phyloP scores from a whole-genome alignment of 768 basidiomycete species.

The Mrakia blollopis region DNA sequence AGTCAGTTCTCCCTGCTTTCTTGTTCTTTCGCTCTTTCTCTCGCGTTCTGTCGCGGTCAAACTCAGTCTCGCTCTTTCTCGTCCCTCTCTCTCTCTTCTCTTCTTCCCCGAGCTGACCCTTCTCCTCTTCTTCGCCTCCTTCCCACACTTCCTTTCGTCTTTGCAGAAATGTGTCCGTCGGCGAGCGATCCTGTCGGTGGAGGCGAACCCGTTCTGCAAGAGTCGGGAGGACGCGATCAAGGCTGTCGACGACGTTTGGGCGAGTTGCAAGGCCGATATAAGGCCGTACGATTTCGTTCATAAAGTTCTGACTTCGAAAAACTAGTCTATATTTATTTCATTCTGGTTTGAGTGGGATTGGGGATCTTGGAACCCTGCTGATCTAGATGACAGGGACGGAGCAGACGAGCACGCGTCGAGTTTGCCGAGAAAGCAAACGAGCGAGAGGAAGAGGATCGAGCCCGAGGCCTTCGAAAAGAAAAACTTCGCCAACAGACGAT shows the following conservation, averaged over 20 bases:
- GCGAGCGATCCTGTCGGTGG: conserved; percentile 74
- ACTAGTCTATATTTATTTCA: too few species aligned
- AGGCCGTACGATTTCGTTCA: conserved; percentile 69
- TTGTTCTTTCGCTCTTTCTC: too few species aligned
- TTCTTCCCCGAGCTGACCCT: not conserved
- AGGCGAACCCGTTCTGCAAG: conserved; percentile 72
- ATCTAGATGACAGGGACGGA: too few species aligned
- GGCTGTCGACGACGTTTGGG: conserved; percentile 95
- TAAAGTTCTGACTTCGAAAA: not conserved
- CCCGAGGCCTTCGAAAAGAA: too few species aligned
- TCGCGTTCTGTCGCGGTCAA: too few species aligned
- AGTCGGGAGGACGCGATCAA: conserved; percentile 70
- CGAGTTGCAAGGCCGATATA: conserved; percentile 91
- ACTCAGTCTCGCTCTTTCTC: not conserved
- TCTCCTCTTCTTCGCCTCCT: not conserved
- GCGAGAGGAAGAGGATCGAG: too few species aligned
- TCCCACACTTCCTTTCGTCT: too few species aligned
- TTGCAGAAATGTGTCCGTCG: conserved; percentile 72
- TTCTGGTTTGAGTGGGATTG: too few species aligned
- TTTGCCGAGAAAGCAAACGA: too few species aligned
- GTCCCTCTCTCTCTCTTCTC: not conserved
- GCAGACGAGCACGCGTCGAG: too few species aligned
- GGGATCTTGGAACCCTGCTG: too few species aligned
- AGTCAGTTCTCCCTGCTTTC: conserved; percentile 48
- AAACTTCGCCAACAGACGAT: too few species aligned